phyloP scores from a whole-genome alignment of 1,139 yeast species.

The Sugiyamaella xylanicola region DNA sequence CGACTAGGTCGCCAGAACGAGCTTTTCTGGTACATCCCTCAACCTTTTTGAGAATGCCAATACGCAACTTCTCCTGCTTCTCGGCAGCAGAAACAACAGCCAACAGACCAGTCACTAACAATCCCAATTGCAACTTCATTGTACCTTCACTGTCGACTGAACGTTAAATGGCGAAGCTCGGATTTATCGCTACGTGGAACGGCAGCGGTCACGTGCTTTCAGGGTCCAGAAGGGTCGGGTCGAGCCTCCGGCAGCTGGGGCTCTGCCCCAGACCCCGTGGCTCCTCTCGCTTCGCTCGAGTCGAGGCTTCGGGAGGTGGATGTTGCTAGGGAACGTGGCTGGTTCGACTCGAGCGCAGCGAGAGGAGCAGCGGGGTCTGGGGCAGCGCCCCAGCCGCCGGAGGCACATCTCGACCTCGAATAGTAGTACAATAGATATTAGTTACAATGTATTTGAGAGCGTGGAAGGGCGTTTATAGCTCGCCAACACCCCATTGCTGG shows the following conservation, averaged over 20 bases:
- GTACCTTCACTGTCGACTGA: no score
- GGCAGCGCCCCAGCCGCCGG: conserved; percentile 1
- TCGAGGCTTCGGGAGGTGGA: not conserved
- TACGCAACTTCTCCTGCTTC: conserved; percentile 10
- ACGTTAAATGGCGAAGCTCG: no score
- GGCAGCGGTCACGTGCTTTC: not conserved
- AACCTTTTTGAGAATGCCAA: conserved; percentile 48
- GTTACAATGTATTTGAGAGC: not conserved
- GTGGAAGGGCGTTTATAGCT: not conserved
- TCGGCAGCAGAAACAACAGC: conserved; percentile 15
- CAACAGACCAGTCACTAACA: conserved; percentile 13
- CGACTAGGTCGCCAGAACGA: conserved; percentile 61
- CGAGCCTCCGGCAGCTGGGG: conserved; percentile 5
- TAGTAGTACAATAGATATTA: not conserved
- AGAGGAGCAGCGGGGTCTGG: not conserved
- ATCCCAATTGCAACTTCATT: conserved; percentile 17
- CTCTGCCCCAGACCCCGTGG: conserved; percentile 3
- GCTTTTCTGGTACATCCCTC: conserved; percentile 60
- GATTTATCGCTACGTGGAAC: no score
- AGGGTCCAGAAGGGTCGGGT: no score
- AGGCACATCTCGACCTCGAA: not conserved
- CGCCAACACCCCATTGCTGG: conserved; percentile 32
- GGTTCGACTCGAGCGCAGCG: not conserved
- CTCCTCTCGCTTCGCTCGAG: conserved; percentile 2
- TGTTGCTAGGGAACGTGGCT: not conserved